These are phyloP conservation scores for Boletus smithii DNA, from an alignment of 1,284 basidiomycete species.

Conservation along the genomic window DNA sequence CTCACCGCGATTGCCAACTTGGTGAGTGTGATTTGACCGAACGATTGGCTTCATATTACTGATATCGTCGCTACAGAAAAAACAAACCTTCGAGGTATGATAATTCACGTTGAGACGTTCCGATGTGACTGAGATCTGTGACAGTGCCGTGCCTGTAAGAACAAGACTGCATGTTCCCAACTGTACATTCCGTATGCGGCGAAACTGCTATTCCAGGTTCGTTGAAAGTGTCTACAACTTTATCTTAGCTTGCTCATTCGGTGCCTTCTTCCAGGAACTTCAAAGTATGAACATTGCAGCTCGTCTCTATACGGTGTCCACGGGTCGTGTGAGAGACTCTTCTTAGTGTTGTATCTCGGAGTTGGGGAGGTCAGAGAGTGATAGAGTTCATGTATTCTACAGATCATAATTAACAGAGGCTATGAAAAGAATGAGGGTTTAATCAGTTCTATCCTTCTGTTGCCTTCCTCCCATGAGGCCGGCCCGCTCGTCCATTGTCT, in stretches of 20 bases:
- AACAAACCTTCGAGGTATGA: slow-evolving; percentile 75
- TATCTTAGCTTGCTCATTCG: background rate
- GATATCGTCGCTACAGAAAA: slow-evolving; percentile 53
- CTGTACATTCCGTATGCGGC: slow-evolving; percentile 90
- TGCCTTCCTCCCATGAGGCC: slow-evolving; percentile 51
- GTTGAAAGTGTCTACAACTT: slow-evolving; percentile 17
- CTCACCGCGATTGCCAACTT: slow-evolving; percentile 93
- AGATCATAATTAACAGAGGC: slow-evolving; percentile 37
- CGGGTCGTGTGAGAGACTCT: slow-evolving; percentile 72
- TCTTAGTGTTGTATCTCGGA: slow-evolving; percentile 14
- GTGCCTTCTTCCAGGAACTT: slow-evolving; percentile 56
- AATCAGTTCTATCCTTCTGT: slow-evolving; percentile 31
- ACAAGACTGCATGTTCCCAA: slow-evolving; percentile 91
- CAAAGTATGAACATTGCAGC: slow-evolving; percentile 92
- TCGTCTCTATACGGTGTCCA: slow-evolving; percentile 77
- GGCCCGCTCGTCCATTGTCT: slow-evolving; percentile 54
- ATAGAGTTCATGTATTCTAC: slow-evolving; percentile 47
- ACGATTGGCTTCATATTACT: slow-evolving; percentile 8
- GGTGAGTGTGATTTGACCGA: slow-evolving; percentile 40
- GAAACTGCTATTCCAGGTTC: slow-evolving; percentile 87
- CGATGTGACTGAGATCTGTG: slow-evolving; percentile 4
- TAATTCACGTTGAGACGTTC: background rate
- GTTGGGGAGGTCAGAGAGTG: slow-evolving; percentile 1
- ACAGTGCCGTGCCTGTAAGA: slow-evolving; percentile 86
- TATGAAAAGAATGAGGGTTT: slow-evolving; percentile 12